A percentile compares a stretch with the other conserved stretches of the same genome.
Conservation (phyloP, 495 filamentous ascomycete species). For the Tuber calosporum region DNA sequence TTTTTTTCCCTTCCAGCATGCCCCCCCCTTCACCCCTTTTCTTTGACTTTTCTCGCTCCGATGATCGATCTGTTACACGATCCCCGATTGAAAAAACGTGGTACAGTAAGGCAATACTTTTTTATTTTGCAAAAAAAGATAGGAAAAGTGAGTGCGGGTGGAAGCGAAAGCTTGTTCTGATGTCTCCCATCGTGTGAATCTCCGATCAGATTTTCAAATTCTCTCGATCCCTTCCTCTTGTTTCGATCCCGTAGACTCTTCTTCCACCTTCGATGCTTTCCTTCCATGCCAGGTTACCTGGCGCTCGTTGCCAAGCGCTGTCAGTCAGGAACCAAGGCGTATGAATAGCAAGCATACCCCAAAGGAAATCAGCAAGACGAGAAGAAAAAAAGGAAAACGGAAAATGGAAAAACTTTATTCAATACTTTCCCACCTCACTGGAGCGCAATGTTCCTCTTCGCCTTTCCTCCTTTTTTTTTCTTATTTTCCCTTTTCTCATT, state of each 20-base stretch:
- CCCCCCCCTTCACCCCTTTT: neutral
- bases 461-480: neutral
- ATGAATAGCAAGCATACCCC: slow-evolving; percentile 3
- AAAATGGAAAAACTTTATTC: slow-evolving; percentile 19
- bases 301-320: slow-evolving; percentile 27
- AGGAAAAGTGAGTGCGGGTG: slow-evolving; percentile 22
- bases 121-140: too few relatives aligned
- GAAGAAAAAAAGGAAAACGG: too few relatives aligned
- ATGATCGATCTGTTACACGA: slow-evolving; percentile 2
- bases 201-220: slow-evolving; percentile 39
- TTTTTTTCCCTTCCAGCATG: neutral
- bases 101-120: slow-evolving; percentile 5
- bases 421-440: slow-evolving; percentile 36
- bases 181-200: slow-evolving; percentile 27
- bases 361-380: neutral
- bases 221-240: slow-evolving; percentile 36
- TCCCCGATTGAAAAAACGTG: slow-evolving; percentile 6
- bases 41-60: neutral
- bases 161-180: slow-evolving; percentile 39
- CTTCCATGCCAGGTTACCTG: slow-evolving; percentile 25
- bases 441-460: neutral
- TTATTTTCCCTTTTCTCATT: too few relatives aligned
- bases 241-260: slow-evolving; percentile 31
- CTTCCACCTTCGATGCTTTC: slow-evolving; percentile 6
- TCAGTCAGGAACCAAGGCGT: slow-evolving; percentile 22